Evolutionary conservation across 2,329 filamentous ascomycete species (phyloP).

Genomic region (Pseudocercospora fuligena): DNA sequence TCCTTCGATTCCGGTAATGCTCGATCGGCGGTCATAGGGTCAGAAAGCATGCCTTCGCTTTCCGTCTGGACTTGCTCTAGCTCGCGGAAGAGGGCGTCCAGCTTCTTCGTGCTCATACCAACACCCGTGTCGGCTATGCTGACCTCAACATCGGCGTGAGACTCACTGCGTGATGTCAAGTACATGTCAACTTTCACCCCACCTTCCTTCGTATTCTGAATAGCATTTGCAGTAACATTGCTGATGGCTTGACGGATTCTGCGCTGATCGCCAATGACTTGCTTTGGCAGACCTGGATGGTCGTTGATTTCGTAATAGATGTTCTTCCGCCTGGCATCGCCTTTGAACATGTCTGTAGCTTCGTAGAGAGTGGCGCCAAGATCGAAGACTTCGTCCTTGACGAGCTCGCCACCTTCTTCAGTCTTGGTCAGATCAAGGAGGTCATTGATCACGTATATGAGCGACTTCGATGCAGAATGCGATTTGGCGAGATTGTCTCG

Average conservation of each 20-base stretch:
- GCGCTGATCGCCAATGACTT: constrained; percentile 78
- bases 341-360: constrained; percentile 73
- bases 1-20: constrained; percentile 38
- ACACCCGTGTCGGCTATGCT: constrained; percentile 75
- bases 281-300: constrained; percentile 69
- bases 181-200: constrained; percentile 73
- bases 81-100: constrained; percentile 66
- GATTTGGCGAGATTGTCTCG: constrained; percentile 83
- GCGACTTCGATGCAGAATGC: constrained; percentile 87
- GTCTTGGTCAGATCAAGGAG: constrained; percentile 86
- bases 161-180: constrained; percentile 58
- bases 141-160: constrained; percentile 71
- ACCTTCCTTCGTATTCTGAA: constrained; percentile 74
- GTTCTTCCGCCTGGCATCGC: constrained; percentile 76
- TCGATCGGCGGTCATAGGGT: constrained; percentile 40
- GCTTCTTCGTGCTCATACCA: constrained; percentile 63
- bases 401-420: constrained; percentile 76
- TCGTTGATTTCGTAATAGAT: constrained; percentile 71
- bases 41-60: constrained; percentile 55
- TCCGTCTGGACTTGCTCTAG: constrained; percentile 68
- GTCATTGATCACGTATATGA: constrained; percentile 95
- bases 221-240: constrained; percentile 83
- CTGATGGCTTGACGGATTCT: constrained; percentile 81
- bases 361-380: constrained; percentile 73
- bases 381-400: constrained; percentile 82